Conservation (phyloP, 1,139 yeast genomes). For the Suhomyces terraborum region DNA sequence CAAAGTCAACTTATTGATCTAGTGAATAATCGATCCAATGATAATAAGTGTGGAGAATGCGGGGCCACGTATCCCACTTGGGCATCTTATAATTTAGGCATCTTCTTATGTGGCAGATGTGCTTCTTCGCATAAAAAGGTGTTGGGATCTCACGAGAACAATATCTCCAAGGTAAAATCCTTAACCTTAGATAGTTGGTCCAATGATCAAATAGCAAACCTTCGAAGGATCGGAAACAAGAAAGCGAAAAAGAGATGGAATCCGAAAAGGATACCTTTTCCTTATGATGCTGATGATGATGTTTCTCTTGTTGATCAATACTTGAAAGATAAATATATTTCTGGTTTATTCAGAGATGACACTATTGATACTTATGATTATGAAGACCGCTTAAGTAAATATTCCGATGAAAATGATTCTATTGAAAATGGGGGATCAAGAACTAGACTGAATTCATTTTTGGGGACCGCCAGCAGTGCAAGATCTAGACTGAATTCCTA, state of each 20-base stretch:
- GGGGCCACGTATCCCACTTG: conserved; percentile 61
- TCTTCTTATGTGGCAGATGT: conserved; percentile 76
- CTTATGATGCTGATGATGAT: conserved; percentile 69
- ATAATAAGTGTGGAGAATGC: conserved; percentile 77
- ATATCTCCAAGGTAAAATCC: conserved; percentile 72
- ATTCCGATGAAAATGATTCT: conserved; percentile 19
- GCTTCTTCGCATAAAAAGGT: conserved; percentile 73
- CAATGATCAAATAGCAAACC: conserved; percentile 55
- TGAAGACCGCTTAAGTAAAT: conserved; percentile 24
- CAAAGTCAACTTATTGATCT: conserved; percentile 49
- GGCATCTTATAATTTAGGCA: conserved; percentile 55
- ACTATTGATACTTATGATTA: conserved; percentile 26
- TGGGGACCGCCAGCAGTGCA: conserved; percentile 4
- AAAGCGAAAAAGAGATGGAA: conserved; percentile 67
- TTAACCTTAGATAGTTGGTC: conserved; percentile 82
- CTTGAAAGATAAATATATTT: conserved; percentile 55
- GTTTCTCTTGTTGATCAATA: conserved; percentile 42
- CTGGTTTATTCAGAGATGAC: conserved; percentile 47
- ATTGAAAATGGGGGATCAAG: conserved; percentile 8
- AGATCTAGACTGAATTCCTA: conserved; percentile 25
- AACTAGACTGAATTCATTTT: conserved; percentile 14
- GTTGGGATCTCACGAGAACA: conserved; percentile 53
- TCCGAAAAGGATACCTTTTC: conserved; percentile 62
- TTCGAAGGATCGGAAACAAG: conserved; percentile 67
- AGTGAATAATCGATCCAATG: conserved; percentile 41